Evolutionary conservation across 306 rosid species (phyloP), one percentile per base, ranked within the genome.

Genomic region (Castanea mollissima): DNA sequence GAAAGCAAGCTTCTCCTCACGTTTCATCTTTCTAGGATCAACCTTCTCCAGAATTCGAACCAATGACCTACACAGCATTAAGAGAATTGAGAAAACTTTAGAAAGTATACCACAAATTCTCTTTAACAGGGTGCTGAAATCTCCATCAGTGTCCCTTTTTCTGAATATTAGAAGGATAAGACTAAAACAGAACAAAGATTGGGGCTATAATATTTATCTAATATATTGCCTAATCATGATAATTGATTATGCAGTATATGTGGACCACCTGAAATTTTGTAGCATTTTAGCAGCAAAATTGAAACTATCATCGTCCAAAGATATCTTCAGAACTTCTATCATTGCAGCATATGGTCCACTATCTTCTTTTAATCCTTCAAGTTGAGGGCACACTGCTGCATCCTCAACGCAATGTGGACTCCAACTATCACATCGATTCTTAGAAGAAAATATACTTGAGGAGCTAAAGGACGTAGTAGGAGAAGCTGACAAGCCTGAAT

Each of bases 1-100:
- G 72, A 84, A 84, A 1, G 78, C 82, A 74, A 84, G 82, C 82
- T 77, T 84, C 88, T 85, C 83, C 77, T 81, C 86, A 10, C 83
- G 83, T 74, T 70, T 85, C 88, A 85, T 82, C 74, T 79, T 78
- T 35, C 69, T 64, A 0, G 82, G 79, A 35, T 85, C 83, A 56
- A 82, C 81, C 63, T 78, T 85, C 79, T 85, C 88, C 8, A 85
- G 81, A 63, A 34, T 75, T 35, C 35, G 77, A 35, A 85, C 81
- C 85, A 82, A 82, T 65, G 86, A 82, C 77, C 87, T 80, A 59
- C n/a, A 25, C 31, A n/a, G 9, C 69, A 71, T 13, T 19, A 6
- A 63, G 38, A 29, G 27, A 59, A 13, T 52, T 35, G 49, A 76
- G 25, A 82, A 25, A 51, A 19, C n/a, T 27, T 10, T 65, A 2